These are phyloP conservation scores for Pestalotiopsis sp. DNA, from an alignment of 2,329 filamentous ascomycete species.

Conservation along the genomic window DNA sequence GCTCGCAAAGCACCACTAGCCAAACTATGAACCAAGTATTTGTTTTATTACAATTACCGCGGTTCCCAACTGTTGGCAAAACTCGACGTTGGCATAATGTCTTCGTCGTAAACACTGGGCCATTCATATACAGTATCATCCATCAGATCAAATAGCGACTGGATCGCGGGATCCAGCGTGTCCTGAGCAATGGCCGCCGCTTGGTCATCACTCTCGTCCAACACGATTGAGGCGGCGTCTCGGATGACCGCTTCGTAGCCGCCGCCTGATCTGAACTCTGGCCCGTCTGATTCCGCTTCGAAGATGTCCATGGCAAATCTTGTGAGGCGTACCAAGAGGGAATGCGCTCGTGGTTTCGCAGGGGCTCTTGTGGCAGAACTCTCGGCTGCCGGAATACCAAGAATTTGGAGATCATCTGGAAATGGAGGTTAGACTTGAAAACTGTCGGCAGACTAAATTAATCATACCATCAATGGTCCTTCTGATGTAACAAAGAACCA, in stretches of 20 bases:
- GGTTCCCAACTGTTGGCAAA: not conserved
- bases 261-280: slow-evolving; percentile 4
- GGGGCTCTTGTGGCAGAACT: not conserved
- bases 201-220: not conserved
- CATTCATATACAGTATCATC: slow-evolving; percentile 8
- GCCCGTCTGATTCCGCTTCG: not conserved
- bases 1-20: not conserved
- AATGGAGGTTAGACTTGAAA: not conserved
- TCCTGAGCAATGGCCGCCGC: not conserved
- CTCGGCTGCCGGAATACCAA: not conserved
- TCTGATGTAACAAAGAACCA: slow-evolving; percentile 10
- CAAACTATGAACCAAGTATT: not conserved
- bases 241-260: slow-evolving; percentile 6
- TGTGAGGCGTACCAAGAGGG: slow-evolving; percentile 3
- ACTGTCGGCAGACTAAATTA: not conserved
- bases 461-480: slow-evolving; percentile 5
- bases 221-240: slow-evolving; percentile 7
- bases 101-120: not conserved
- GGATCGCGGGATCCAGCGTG: slow-evolving; percentile 4
- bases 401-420: slow-evolving; percentile 7
- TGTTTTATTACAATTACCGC: not conserved
- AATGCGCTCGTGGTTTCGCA: not conserved
- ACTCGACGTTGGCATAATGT: not conserved
- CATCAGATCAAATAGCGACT: slow-evolving; percentile 12
- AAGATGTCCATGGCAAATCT: slow-evolving; percentile 7